Base-by-base conservation (phyloP, 306 rosid species). In the Rubus parviflorus region DNA sequence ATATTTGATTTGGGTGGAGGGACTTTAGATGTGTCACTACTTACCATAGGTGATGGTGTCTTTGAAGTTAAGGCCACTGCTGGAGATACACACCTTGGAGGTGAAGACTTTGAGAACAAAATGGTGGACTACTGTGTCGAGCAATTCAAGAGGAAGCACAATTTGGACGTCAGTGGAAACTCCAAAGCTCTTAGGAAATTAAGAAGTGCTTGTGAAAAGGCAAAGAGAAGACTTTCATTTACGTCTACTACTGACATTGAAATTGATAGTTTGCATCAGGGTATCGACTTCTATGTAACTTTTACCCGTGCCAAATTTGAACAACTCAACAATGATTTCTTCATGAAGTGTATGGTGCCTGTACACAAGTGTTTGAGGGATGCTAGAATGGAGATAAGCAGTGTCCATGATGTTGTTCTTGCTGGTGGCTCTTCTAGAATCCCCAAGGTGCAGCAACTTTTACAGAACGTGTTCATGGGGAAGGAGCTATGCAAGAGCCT, bases 31-130 rank as follows among this genome's bases (percentile, higher is more conserved):
- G 76, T 72, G 12, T 72, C 76, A n/a, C 40, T 72, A 16, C 65
- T 72, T 52, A 37, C 64, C 35, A 72, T 72, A n/a, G 65, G 65
- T 0, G 13, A 53, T 20, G 64, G 76, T 53, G 51, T 53, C 4
- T 72, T 72, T 53, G 51, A 72, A 14, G 76, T 72, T 48, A 72
- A 72, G 51, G 76, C 65, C 20, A 72, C 65, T 38, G 30, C 76
- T 3, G 76, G 76, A n/a, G 76, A 72, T 23, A 40, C 76, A 17
- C 76, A 72, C 13, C 76, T 72, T 38, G 76, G 76, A 37, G 76
- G 76, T 1, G 76, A 72, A 40, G 75, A 72, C 49, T 51, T 72
- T 7, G 37, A 53, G 20, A 53, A 72, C 76, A 72, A 45, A 4
- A 53, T 53, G 65, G 76, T 72, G 51, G 12, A 40, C 40, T 72